Base-by-base conservation (phyloP, 2,329 filamentous ascomycete genomes). In the Alternaria ventricosa region DNA sequence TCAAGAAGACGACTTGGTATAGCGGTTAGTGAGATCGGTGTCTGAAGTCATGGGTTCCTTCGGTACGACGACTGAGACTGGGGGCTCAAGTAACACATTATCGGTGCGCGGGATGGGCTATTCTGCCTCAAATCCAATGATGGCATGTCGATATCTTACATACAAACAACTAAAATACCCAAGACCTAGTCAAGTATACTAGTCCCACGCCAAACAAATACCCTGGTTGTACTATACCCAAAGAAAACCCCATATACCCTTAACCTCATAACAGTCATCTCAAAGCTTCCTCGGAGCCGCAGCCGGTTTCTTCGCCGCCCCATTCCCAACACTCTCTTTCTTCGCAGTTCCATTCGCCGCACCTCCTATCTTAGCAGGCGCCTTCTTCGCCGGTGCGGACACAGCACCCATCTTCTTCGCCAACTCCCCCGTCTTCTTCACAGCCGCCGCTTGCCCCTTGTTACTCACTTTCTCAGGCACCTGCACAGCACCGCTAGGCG, bases 401-500 rank as follows among this genome's bases (percentile, higher is more conserved):
- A 55, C 23, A 20, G n/a, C 11, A 44, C 25, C 20, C 53, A 55
- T 55, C 41, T 49, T 57, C 55, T 23, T 18, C 27, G 55, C 55
- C 44, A 47, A 28, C 8, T 55, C 53, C 9, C 22, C 53, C 33
- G 28, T 57, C 45, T 61, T 64, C 22, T 63, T 51, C 6, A 61
- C 30, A 11, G 44, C 46, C 41, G 47, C 9, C 36, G 46, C 13
- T 13, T 22, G 30, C 45, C 45, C 49, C 22, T 46, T 58, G 6
- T 46, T 58, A 7, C 15, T 23, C 47, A 22, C 57, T 28, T 73
- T 74, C 44, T 71, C 61, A 13, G 64, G 64, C 3, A 74, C 65
- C 8, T 70, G 63, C 9, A 75, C 68, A 6, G 63, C 70, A 4
- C 76, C 73, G 45, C 71, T 72, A 9, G 72, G 66, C 3, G 69